phyloP scores from a whole-genome alignment of 129 eudicot species.

The Flaveria trinervia region DNA sequence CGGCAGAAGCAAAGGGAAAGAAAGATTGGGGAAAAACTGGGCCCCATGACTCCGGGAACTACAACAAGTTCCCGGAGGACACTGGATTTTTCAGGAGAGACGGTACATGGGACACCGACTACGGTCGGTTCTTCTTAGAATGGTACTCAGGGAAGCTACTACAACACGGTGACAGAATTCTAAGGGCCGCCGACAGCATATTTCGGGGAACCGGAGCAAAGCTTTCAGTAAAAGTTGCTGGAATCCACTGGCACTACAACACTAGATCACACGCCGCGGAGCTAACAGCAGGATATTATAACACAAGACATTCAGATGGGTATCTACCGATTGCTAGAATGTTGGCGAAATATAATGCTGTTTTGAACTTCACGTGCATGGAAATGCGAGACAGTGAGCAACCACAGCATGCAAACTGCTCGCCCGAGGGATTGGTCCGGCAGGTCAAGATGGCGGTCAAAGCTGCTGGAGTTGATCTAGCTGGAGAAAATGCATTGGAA shows the following conservation, averaged over 20 bases:
- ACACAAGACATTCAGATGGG: conserved; percentile 66
- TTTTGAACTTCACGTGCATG: conserved; percentile 93
- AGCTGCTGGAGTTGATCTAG: conserved; percentile 63
- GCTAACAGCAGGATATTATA: conserved; percentile 86
- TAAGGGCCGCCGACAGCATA: conserved; percentile 62
- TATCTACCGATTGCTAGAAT: conserved; percentile 73
- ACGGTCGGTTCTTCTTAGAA: conserved; percentile 78
- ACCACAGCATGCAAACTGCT: conserved; percentile 69
- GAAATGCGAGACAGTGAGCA: conserved; percentile 93
- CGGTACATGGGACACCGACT: conserved; percentile 84
- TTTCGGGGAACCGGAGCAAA: conserved; percentile 74
- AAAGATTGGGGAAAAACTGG: conserved; percentile 80
- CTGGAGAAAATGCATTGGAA: conserved; percentile 93
- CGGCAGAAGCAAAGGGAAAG: conserved; percentile 67
- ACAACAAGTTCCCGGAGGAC: conserved; percentile 88
- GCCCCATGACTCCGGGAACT: conserved; percentile 86
- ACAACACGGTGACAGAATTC: conserved; percentile 78
- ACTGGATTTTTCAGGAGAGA: conserved; percentile 76
- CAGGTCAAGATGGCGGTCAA: conserved; percentile 78
- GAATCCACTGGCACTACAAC: conserved; percentile 95
- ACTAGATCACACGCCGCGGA: conserved; percentile 96
- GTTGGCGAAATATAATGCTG: conserved; percentile 68
- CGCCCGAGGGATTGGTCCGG: conserved; percentile 79
- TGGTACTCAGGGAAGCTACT: conserved; percentile 87
- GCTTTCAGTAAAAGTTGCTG: conserved; percentile 87